Base-by-base conservation (phyloP, 306 rosid species). In the Cyamopsis tetragonoloba region DNA sequence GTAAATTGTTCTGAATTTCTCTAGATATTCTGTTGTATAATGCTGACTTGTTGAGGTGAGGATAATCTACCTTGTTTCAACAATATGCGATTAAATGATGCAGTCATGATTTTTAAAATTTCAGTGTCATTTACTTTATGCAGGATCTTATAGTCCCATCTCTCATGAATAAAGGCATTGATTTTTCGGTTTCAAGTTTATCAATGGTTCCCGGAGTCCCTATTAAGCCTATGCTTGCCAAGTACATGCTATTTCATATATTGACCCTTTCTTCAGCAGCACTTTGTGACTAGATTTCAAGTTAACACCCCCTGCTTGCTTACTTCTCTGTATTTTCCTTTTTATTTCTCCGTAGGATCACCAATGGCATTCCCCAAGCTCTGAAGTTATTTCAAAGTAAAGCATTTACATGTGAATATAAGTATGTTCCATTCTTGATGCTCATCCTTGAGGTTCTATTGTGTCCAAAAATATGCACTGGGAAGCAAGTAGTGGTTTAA, bases 221-320 rank as follows among this genome's bases (percentile, higher is more conserved):
- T 51, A 88, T 92, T 63, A 92, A 85, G 83, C 98, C 98, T 75
- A 92, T 92, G 98, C 98, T 92, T 68, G 96, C 98, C 50, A 92
- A 83, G 98, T 92, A 87, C 68, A 18, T 72, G 19, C 71, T 46
- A 63, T 73, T 76, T 31, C 59, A 51, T 50, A 39, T 28, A 17
- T 43, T 44, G 15, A 1, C 43, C 70, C 26, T 50, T 53, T 42
- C 50, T 26, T 61, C 17, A 14, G 74, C 37, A 46, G 74, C 37
- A 46, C 58, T 19, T 46, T 48, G 7, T 80, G 48, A 67, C 59
- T 62, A 10, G 26, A 31, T 66, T 77, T 74, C 37, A 20, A 47
- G 70, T 20, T 60, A 57, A 24, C 68, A 18, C 58, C 51, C 31
- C 19, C 4, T 10, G 24, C 46, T 72, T 67, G 22, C 24, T 28